These are phyloP conservation scores for Baeospora myosura DNA, from an alignment of 1,284 basidiomycete species.

Conservation along the genomic window DNA sequence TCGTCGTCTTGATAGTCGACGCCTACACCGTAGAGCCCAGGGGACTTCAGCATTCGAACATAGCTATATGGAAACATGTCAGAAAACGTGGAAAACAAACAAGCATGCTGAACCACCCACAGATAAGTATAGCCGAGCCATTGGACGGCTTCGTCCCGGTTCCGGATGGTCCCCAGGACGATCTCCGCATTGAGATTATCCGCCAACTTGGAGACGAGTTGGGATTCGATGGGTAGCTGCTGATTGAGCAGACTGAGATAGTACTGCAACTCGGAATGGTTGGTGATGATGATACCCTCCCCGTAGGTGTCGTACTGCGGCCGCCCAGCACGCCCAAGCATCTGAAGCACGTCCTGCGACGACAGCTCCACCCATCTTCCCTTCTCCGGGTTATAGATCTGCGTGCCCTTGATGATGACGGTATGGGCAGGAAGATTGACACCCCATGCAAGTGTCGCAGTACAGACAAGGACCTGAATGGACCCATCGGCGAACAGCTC, in stretches of 20 bases:
- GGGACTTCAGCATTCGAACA: slow-evolving; percentile 92
- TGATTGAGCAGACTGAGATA: slow-evolving; percentile 92
- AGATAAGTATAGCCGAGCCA: slow-evolving; percentile 95
- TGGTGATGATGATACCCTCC: slow-evolving; percentile 98
- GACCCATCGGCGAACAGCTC: slow-evolving; percentile 92
- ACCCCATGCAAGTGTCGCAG: slow-evolving; percentile 98
- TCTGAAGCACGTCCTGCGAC: slow-evolving; percentile 95
- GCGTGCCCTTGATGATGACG: slow-evolving; percentile 99
- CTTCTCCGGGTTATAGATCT: slow-evolving; percentile 99
- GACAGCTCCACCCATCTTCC: slow-evolving; percentile 96
- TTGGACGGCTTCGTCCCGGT: slow-evolving; percentile 94
- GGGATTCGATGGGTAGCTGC: slow-evolving; percentile 94
- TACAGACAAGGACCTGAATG: slow-evolving; percentile 93
- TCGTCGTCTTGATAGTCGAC: slow-evolving; percentile 91
- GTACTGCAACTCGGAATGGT: slow-evolving; percentile 94
- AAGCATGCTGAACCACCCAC: slow-evolving; percentile 46
- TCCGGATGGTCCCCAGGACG: slow-evolving; percentile 91
- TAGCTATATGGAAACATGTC: slow-evolving; percentile 44
- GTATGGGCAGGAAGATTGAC: slow-evolving; percentile 97
- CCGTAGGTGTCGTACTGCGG: slow-evolving; percentile 98
- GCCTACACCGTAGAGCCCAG: slow-evolving; percentile 84
- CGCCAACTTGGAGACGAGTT: slow-evolving; percentile 87
- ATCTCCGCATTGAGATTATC: slow-evolving; percentile 99
- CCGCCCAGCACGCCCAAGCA: slow-evolving; percentile 96
- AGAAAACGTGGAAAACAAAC: slow-evolving; percentile 2